Evolutionary conservation across 2,329 filamentous ascomycete species (phyloP).

Genomic region (Fusarium mangiferae): DNA sequence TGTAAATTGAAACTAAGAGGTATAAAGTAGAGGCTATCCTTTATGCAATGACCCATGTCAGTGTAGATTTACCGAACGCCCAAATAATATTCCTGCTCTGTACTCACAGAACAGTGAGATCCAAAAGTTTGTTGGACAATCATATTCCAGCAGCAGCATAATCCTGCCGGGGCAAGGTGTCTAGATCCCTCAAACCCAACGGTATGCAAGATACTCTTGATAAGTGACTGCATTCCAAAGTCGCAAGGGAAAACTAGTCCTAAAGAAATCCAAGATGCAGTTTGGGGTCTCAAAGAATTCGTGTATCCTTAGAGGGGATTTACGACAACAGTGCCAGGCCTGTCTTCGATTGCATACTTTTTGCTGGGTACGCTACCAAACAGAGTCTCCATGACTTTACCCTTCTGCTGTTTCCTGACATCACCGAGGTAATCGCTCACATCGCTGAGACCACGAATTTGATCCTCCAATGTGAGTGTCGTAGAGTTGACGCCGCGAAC

Average conservation of each 20-base stretch:
- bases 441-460: conserved; percentile 83
- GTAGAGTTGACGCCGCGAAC: conserved; percentile 76
- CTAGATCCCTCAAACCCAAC: not conserved
- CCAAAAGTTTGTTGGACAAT: not conserved
- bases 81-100: conserved; percentile 12
- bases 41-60: not conserved
- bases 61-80: conserved; percentile 10
- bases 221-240: not conserved
- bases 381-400: conserved; percentile 82
- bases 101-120: not conserved
- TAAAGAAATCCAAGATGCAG: not conserved
- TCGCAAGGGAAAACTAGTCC: not conserved
- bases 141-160: not conserved
- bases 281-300: not conserved
- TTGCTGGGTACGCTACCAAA: conserved; percentile 64
- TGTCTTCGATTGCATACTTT: conserved; percentile 49
- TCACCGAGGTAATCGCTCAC: conserved; percentile 81
- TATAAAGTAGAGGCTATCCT: not conserved
- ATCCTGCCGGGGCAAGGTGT: not conserved
- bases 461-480: conserved; percentile 81
- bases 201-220: not conserved
- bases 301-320: conserved; percentile 19
- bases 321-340: conserved; percentile 31
- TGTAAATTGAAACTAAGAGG: conserved; percentile 5
- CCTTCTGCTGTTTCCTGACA: conserved; percentile 82